phyloP scores from a whole-genome alignment of 2,329 filamentous ascomycete genomes.

The Clarireedia homoeocarpa region DNA sequence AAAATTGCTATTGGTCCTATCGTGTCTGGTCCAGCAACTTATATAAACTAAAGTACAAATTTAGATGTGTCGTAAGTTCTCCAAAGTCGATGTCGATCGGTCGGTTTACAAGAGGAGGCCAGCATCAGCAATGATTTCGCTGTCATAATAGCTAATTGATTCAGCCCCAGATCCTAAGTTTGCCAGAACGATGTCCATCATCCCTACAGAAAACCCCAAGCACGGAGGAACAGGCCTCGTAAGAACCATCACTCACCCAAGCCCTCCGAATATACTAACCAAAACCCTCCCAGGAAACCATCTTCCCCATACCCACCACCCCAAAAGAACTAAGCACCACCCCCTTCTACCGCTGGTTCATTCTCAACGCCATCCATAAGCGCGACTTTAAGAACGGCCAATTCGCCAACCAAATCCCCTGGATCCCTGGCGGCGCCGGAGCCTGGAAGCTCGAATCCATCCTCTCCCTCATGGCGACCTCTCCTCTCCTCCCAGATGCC shows the following conservation, averaged over 20 bases:
- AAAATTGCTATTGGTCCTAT: too few relatives aligned
- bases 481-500: not conserved
- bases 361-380: constrained; percentile 7
- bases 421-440: not conserved
- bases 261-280: not conserved
- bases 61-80: not conserved
- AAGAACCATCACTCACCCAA: too few relatives aligned
- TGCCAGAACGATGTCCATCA: not conserved
- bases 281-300: not conserved
- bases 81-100: not conserved
- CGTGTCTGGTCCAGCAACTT: too few relatives aligned
- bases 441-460: constrained; percentile 5
- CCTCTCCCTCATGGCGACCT: not conserved
- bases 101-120: not conserved
- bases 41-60: not conserved
- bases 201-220: not conserved
- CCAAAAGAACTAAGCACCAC: not conserved
- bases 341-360: constrained; percentile 5
- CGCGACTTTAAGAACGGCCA: not conserved
- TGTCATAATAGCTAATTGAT: not conserved
- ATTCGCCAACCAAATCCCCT: not conserved
- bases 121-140: not conserved
- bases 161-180: not conserved
- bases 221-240: too few relatives aligned
- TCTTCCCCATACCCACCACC: not conserved